Evolutionary conservation across 2,329 filamentous ascomycete species (phyloP).

Genomic region (Fusarium citri): DNA sequence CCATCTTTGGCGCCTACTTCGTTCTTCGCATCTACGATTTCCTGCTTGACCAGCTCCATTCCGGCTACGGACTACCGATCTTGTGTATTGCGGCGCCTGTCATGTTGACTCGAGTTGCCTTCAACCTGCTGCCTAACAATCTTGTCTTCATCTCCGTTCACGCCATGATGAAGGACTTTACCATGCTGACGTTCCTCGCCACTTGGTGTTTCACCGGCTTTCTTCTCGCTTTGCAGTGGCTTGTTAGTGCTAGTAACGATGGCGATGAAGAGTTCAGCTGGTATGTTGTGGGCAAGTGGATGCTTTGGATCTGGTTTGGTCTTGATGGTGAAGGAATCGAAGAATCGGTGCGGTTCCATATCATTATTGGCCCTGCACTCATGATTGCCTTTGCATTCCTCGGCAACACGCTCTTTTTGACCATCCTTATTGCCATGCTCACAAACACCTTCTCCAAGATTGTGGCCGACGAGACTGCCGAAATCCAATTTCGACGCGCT

Average conservation of each 20-base stretch:
- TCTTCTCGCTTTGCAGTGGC: slow-evolving; percentile 75
- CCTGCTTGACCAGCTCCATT: slow-evolving; percentile 57
- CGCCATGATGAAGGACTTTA: slow-evolving; percentile 80
- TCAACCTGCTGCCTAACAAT: slow-evolving; percentile 79
- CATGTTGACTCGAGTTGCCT: slow-evolving; percentile 76
- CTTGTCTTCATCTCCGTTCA: slow-evolving; percentile 80
- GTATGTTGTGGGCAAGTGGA: slow-evolving; percentile 77
- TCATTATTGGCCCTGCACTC: slow-evolving; percentile 73
- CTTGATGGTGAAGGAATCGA: slow-evolving; percentile 71
- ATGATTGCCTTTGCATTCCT: slow-evolving; percentile 80
- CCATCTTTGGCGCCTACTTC: slow-evolving; percentile 72
- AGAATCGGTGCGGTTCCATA: slow-evolving; percentile 69
- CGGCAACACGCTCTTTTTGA: slow-evolving; percentile 80
- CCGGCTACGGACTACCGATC: slow-evolving; percentile 71
- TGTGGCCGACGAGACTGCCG: slow-evolving; percentile 74
- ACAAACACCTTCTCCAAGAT: slow-evolving; percentile 79
- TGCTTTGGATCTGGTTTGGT: slow-evolving; percentile 84
- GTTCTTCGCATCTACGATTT: slow-evolving; percentile 69
- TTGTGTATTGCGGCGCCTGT: slow-evolving; percentile 75
- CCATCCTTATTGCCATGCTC: slow-evolving; percentile 79
- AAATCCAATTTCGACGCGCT: slow-evolving; percentile 77
- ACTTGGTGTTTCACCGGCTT: slow-evolving; percentile 79
- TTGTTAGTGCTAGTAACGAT: slow-evolving; percentile 54
- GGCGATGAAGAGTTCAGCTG: slow-evolving; percentile 51
- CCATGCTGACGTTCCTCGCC: slow-evolving; percentile 73